Conservation (phyloP, 768 basidiomycete genomes). For the Exidia glandulosa region DNA sequence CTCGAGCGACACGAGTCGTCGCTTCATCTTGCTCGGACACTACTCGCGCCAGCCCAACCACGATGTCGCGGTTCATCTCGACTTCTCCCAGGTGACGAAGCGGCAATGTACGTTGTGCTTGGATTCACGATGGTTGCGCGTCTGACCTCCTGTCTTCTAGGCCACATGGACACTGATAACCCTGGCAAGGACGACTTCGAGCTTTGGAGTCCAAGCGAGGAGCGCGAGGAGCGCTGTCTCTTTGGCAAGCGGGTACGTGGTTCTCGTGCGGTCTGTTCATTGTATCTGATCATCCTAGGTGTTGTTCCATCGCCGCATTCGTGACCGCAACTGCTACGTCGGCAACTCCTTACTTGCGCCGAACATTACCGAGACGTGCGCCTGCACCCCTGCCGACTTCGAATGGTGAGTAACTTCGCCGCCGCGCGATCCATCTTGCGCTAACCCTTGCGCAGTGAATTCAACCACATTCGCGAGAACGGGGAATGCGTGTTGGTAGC, state of each 20-base stretch:
- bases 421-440: neutral
- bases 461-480: constrained; percentile 62
- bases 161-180: constrained; percentile 55
- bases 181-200: constrained; percentile 89
- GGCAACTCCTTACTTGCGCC: constrained; percentile 51
- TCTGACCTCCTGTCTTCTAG: constrained; percentile 26
- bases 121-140: neutral
- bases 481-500: constrained; percentile 71
- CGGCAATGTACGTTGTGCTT: constrained; percentile 51
- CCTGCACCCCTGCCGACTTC: constrained; percentile 68
- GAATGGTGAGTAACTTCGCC: constrained; percentile 67
- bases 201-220: constrained; percentile 90
- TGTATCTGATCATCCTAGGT: constrained; percentile 37
- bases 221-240: constrained; percentile 75
- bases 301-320: constrained; percentile 78
- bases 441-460: constrained; percentile 51
- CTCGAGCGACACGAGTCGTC: constrained; percentile 78
- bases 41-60: constrained; percentile 32
- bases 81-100: constrained; percentile 71
- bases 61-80: constrained; percentile 71
- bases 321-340: constrained; percentile 73
- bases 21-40: constrained; percentile 77
- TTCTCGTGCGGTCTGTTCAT: neutral
- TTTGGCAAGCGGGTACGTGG: constrained; percentile 75
- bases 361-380: constrained; percentile 55